Evolutionary conservation across 2,329 filamentous ascomycete species (phyloP).

Genomic region (Xylariales sp.): DNA sequence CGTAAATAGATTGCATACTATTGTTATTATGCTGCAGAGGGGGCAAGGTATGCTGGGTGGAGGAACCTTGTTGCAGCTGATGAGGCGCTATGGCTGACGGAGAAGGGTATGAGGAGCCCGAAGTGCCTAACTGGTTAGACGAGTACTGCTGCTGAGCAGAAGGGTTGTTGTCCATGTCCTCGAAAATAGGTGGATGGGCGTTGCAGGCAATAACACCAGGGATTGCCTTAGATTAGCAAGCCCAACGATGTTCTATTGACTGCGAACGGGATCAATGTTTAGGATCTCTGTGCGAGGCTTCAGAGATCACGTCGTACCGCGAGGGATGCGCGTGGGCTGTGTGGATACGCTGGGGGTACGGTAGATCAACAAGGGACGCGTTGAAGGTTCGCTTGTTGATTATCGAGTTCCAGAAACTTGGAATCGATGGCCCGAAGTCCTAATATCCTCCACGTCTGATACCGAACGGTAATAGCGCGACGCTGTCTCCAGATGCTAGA

Average conservation of each 20-base stretch:
- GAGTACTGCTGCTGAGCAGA: slow-evolving; percentile 57
- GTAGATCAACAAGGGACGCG: slow-evolving; percentile 37
- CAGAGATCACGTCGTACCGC: slow-evolving; percentile 29
- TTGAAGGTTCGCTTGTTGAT: slow-evolving; percentile 26
- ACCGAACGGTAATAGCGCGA: slow-evolving; percentile 46
- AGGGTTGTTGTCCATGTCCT: slow-evolving; percentile 64
- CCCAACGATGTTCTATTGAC: slow-evolving; percentile 39
- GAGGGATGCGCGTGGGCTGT: slow-evolving; percentile 27
- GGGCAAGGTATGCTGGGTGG: slow-evolving; percentile 66
- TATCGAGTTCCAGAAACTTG: slow-evolving; percentile 40
- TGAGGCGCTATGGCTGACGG: slow-evolving; percentile 64
- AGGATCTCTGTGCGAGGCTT: slow-evolving; percentile 19
- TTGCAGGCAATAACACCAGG: slow-evolving; percentile 42
- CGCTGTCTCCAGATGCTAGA: slow-evolving; percentile 43
- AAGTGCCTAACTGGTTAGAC: slow-evolving; percentile 67
- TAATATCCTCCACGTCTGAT: slow-evolving; percentile 49
- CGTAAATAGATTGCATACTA: slow-evolving; percentile 66
- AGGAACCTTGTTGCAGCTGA: slow-evolving; percentile 60
- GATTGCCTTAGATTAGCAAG: slow-evolving; percentile 44
- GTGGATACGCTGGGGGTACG: slow-evolving; percentile 35
- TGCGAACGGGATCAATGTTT: slow-evolving; percentile 24
- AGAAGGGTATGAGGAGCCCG: slow-evolving; percentile 63
- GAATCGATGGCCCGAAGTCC: slow-evolving; percentile 40
- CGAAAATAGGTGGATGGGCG: slow-evolving; percentile 44
- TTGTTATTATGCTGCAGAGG: slow-evolving; percentile 62